Conservation (phyloP, 1,139 yeast genomes). For the Pichia inconspicua region DNA sequence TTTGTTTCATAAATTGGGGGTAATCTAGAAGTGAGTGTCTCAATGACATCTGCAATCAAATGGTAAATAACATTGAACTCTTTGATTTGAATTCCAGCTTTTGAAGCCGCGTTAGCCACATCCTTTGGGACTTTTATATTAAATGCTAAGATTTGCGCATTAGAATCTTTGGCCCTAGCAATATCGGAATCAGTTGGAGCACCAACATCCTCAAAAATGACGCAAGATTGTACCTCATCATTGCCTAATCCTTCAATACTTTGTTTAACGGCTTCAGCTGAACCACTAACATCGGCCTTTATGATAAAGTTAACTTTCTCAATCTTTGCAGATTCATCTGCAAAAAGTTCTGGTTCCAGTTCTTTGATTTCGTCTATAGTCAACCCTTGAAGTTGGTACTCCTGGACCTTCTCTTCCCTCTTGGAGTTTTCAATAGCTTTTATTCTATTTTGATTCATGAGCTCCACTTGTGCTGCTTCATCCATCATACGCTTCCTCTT, state of each 20-base stretch:
- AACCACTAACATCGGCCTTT: conserved; percentile 81
- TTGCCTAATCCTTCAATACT: conserved; percentile 78
- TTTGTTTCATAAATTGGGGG: conserved; percentile 64
- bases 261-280: conserved; percentile 57
- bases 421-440: conserved; percentile 41
- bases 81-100: conserved; percentile 49
- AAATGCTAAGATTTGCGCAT: conserved; percentile 71
- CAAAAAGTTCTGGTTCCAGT: conserved; percentile 27
- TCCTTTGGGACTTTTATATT: conserved; percentile 66
- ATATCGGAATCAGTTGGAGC: conserved; percentile 77
- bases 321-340: conserved; percentile 24
- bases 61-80: conserved; percentile 80
- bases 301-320: conserved; percentile 56
- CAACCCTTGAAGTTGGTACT: conserved; percentile 50
- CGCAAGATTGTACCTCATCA: conserved; percentile 65
- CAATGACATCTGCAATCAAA: conserved; percentile 76
- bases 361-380: conserved; percentile 35
- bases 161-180: conserved; percentile 69
- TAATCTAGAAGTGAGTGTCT: conserved; percentile 51
- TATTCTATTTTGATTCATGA: conserved; percentile 53
- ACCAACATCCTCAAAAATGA: conserved; percentile 75
- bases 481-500: conserved; percentile 49
- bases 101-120: conserved; percentile 52
- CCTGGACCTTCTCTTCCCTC: conserved; percentile 45
- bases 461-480: conserved; percentile 60